Conservation (phyloP, 2,329 filamentous ascomycete genomes). For the Pseudogymnoascus sp. region DNA sequence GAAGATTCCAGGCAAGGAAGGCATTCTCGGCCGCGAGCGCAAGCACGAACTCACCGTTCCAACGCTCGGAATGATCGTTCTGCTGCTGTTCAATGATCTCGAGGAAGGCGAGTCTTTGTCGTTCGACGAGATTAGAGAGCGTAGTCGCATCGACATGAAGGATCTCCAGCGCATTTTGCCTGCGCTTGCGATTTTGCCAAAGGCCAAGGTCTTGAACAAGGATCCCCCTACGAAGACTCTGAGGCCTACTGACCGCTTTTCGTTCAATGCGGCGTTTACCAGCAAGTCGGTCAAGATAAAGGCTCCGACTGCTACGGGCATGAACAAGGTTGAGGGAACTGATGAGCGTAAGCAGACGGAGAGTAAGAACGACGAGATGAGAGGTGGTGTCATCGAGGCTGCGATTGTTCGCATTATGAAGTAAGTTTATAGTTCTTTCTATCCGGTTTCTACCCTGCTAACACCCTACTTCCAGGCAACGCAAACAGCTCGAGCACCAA, state of each 20-base stretch:
- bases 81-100: constrained; percentile 83
- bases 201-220: constrained; percentile 73
- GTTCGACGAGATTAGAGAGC: constrained; percentile 72
- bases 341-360: constrained; percentile 62
- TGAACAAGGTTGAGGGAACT: constrained; percentile 75
- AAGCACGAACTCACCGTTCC: constrained; percentile 87
- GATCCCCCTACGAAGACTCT: constrained; percentile 71
- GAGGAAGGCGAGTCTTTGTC: constrained; percentile 40
- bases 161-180: constrained; percentile 74
- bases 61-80: constrained; percentile 84
- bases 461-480: constrained; percentile 48
- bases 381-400: constrained; percentile 64
- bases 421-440: constrained; percentile 45
- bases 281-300: constrained; percentile 84
- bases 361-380: constrained; percentile 64
- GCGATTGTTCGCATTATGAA: constrained; percentile 80
- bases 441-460: constrained; percentile 22
- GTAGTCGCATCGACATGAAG: constrained; percentile 65
- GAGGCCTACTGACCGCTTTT: constrained; percentile 68
- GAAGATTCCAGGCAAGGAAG: constrained; percentile 60
- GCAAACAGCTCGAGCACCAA: constrained; percentile 61
- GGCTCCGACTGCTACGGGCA: constrained; percentile 68
- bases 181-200: constrained; percentile 72
- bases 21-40: constrained; percentile 52
- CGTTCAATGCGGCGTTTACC: constrained; percentile 71